A percentile compares a stretch with the other conserved stretches of the same genome.
Evolutionary conservation across 2,329 filamentous ascomycete genomes (phyloP).

Genomic region (Neonectria hederae): DNA sequence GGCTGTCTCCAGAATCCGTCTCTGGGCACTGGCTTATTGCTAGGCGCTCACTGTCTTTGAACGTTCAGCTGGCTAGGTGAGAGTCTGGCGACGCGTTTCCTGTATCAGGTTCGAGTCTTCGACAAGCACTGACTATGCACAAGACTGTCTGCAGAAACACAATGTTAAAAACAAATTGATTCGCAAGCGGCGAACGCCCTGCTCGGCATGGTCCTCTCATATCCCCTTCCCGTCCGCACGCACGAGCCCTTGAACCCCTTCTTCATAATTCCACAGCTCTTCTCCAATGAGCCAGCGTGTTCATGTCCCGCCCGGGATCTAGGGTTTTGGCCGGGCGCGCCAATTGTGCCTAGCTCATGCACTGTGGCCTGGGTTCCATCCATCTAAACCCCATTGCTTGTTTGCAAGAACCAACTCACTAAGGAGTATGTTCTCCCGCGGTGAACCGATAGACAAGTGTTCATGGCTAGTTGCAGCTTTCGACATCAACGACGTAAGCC

Average conservation of each 20-base stretch:
- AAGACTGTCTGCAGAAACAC: neutral
- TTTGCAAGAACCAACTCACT: constrained; percentile 6
- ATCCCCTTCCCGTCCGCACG: constrained; percentile 15
- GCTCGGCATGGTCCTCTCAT: neutral
- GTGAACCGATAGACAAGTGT: constrained; percentile 1
- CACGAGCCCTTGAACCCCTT: constrained; percentile 11
- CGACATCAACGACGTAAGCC: neutral
- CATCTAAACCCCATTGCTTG: constrained; percentile 1
- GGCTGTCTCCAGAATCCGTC: neutral
- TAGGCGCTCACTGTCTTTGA: neutral
- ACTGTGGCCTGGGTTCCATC: neutral
- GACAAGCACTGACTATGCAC: neutral
- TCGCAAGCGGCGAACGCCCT: neutral
- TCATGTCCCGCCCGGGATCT: constrained; percentile 4
- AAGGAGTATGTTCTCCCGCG: neutral
- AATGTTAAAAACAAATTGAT: constrained; percentile 8
- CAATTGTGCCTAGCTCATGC: constrained; percentile 5
- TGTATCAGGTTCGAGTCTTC: neutral
- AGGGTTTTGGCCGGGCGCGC: neutral
- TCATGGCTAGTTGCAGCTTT: neutral
- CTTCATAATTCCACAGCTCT: neutral
- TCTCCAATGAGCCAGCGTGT: neutral
- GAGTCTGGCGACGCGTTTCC: neutral
- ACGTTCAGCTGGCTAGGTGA: neutral
- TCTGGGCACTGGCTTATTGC: neutral